Evolutionary conservation across 192 early-diverging fungal genomes (phyloP).

Genomic region (Allomyces arbusculus): DNA sequence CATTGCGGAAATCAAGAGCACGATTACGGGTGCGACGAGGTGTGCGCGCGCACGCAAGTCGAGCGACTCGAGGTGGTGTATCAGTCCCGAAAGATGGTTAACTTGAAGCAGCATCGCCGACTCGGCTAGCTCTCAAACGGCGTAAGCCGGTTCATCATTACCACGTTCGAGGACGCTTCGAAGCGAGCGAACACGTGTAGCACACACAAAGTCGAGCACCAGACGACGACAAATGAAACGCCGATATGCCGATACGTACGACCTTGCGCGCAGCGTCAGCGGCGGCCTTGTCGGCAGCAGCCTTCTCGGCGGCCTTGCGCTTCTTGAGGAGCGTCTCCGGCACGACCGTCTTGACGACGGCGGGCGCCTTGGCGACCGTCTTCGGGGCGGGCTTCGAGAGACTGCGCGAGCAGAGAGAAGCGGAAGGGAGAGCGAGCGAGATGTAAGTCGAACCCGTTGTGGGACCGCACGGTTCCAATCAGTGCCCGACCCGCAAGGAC

Average conservation of each 20-base stretch:
- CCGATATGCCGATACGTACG: slow-evolving; percentile 10
- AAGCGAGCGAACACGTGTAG: background rate
- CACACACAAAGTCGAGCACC: background rate
- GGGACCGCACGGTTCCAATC: too few species aligned
- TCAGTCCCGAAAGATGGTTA: slow-evolving; percentile 55
- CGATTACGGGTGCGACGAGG: too few species aligned
- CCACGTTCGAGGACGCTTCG: background rate
- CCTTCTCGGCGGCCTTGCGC: slow-evolving; percentile 55
- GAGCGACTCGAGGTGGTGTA: background rate
- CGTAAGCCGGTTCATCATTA: background rate
- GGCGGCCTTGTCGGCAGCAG: slow-evolving; percentile 34
- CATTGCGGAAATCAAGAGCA: too few species aligned
- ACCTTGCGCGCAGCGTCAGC: slow-evolving; percentile 26
- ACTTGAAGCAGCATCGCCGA: slow-evolving; percentile 24
- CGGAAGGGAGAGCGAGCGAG: too few species aligned
- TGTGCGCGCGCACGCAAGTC: background rate
- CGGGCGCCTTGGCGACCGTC: slow-evolving; percentile 8
- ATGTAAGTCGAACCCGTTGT: too few species aligned
- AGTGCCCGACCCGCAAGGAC: too few species aligned
- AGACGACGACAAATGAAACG: too few species aligned
- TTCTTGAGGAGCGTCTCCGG: slow-evolving; percentile 80
- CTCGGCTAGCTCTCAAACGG: slow-evolving; percentile 9
- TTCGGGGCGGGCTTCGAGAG: too few species aligned
- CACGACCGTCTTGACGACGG: slow-evolving; percentile 49
- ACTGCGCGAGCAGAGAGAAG: too few species aligned